Evolutionary conservation across 306 rosid genomes (phyloP).

Genomic region (Nissolia schottii): DNA sequence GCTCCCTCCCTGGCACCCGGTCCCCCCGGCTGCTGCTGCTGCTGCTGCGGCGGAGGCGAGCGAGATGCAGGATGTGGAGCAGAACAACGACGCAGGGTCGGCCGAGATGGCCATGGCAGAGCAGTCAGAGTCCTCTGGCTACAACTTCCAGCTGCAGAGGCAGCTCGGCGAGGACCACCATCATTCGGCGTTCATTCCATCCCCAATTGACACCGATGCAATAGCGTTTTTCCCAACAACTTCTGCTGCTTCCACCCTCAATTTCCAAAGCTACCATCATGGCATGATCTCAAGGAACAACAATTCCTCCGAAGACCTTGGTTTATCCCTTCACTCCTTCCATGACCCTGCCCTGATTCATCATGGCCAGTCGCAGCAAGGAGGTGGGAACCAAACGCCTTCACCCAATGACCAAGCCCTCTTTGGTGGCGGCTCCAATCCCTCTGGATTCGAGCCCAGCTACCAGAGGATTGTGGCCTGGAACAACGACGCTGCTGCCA

Average conservation of each 20-base stretch:
- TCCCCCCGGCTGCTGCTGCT: too few relatives aligned
- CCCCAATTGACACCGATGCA: slow-evolving; percentile 38
- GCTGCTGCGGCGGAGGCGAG: too few relatives aligned
- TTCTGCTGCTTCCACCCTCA: slow-evolving; percentile 47
- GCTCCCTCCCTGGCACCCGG: slow-evolving; percentile 83
- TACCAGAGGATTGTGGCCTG: slow-evolving; percentile 55
- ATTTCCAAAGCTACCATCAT: slow-evolving; percentile 55
- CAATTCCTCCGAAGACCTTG: slow-evolving; percentile 57
- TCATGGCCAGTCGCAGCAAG: slow-evolving; percentile 37
- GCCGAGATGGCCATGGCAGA: slow-evolving; percentile 44
- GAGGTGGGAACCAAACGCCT: slow-evolving; percentile 28
- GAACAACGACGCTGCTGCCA: slow-evolving; percentile 36
- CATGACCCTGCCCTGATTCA: slow-evolving; percentile 43
- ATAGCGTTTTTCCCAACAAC: slow-evolving; percentile 65
- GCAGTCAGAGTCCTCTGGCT: slow-evolving; percentile 64
- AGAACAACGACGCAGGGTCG: slow-evolving; percentile 24
- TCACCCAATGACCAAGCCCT: slow-evolving; percentile 35
- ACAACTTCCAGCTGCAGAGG: slow-evolving; percentile 54
- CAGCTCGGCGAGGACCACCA: slow-evolving; percentile 38
- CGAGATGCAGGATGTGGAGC: slow-evolving; percentile 11
- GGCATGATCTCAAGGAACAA: slow-evolving; percentile 43
- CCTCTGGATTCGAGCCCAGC: slow-evolving; percentile 45
- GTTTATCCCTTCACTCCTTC: slow-evolving; percentile 73
- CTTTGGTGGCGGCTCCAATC: slow-evolving; percentile 37
- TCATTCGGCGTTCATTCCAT: slow-evolving; percentile 40